These are phyloP conservation scores for Nymphaea thermarum DNA, from an alignment of 164 flowering plant species.

Conservation along the genomic window DNA sequence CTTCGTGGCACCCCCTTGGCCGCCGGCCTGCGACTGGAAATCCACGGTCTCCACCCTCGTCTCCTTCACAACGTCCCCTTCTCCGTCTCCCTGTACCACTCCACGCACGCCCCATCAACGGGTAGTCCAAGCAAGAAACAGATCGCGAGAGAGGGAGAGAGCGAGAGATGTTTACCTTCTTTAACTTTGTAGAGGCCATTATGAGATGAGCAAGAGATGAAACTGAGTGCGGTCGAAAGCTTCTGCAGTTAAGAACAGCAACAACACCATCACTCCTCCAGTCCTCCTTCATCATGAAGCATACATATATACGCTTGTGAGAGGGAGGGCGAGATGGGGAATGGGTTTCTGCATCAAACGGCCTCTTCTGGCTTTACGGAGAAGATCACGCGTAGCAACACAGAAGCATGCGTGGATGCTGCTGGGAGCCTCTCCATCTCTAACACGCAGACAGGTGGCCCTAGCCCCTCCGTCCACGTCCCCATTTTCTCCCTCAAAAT, in stretches of 20 bases:
- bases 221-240: not conserved
- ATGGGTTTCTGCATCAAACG: too few relatives aligned
- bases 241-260: not conserved
- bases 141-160: not conserved
- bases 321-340: too few relatives aligned
- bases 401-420: too few relatives aligned
- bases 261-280: not conserved
- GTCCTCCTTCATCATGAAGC: too few relatives aligned
- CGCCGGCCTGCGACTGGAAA: not conserved
- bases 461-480: too few relatives aligned
- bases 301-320: too few relatives aligned
- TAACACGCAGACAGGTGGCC: too few relatives aligned
- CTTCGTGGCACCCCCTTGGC: not conserved
- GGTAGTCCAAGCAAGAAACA: not conserved
- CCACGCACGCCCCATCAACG: not conserved
- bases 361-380: too few relatives aligned
- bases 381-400: too few relatives aligned
- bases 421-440: too few relatives aligned
- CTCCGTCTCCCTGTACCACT: not conserved
- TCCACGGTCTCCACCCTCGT: constrained; percentile 1
- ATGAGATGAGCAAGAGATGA: not conserved
- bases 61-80: constrained; percentile 1
- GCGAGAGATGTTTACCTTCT: not conserved
- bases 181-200: constrained; percentile 1
- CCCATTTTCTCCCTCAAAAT: too few relatives aligned